Evolutionary conservation across 495 filamentous ascomycete species (phyloP), one percentile per base, ranked within the genome.

Genomic region (Penicillium goetzii): DNA sequence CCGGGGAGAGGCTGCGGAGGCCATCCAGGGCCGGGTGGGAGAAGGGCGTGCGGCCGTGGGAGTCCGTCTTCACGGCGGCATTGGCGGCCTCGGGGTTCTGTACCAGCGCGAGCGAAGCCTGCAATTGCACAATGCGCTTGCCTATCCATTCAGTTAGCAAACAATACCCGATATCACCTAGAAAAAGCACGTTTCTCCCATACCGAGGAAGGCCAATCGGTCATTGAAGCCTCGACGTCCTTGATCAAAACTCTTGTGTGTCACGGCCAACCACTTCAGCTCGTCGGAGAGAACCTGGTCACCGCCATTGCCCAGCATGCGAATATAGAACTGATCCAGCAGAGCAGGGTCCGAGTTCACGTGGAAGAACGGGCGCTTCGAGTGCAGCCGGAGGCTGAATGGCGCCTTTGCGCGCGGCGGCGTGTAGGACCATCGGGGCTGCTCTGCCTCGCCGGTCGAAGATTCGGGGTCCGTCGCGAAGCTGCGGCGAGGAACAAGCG

Each of bases 231-330:
- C 93, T 80, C 93, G 88, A 71, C 92, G 83, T 53, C 92, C 95
- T 68, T 97, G 92, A 78, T 98, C 95, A 74, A 97, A 98, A 76
- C 92, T 97, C 87, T 97, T 97, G 76, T 99, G 95, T 41, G 95
- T 99, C 60, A 99, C 85, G 12, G 94, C 93, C 66, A 97, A 83
- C 95, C 94, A 99, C 78, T 97, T 97, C 67, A 94, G 81, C 78
- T 98, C 93, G 3, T 97, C 92, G 36, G 88, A 88, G 64, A 98
- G 82, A 73, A 93, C 68, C 65, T 84, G 81, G 59, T 88, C 84
- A 66, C 91, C 90, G 58, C 84, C 83, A 58, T 75, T 75, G 23
- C 93, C 92, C 56, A 97, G 78, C 60, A 97, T 74, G 28, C 78
- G 79, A 43, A 82, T 80, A 74, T 96, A 94, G 73, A 92, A 88